A percentile compares a stretch with the other conserved stretches of the same genome.
Evolutionary conservation across 352 stramenopile genomes (phyloP).

Genomic region (Globisporangium ultimum): DNA sequence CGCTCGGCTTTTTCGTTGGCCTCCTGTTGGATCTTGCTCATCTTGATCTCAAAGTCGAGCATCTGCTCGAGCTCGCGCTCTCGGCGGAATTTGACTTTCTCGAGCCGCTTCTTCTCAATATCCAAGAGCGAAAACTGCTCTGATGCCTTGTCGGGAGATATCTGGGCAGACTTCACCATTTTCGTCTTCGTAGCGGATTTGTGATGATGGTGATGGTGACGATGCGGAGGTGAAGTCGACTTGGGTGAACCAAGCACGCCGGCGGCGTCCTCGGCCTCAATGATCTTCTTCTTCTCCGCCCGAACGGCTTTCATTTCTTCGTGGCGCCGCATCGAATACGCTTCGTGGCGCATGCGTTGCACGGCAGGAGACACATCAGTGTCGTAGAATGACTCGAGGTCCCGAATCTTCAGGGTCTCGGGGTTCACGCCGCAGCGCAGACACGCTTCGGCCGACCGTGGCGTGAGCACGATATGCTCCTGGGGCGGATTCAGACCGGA

Average conservation of each 20-base stretch:
- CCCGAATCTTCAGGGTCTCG: constrained; percentile 89
- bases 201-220: constrained; percentile 9
- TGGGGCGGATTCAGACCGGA: constrained; percentile 65
- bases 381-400: constrained; percentile 91
- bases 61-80: constrained; percentile 88
- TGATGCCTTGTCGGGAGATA: constrained; percentile 16
- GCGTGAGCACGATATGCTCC: constrained; percentile 83
- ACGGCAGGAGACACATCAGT: constrained; percentile 74
- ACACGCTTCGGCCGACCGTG: constrained; percentile 86
- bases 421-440: constrained; percentile 90
- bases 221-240: constrained; percentile 9
- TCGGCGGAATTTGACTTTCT: constrained; percentile 74
- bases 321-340: constrained; percentile 88
- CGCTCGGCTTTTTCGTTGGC: constrained; percentile 64
- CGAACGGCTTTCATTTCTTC: constrained; percentile 90
- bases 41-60: constrained; percentile 91
- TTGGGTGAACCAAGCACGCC: constrained; percentile 1
- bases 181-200: constrained; percentile 8
- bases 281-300: constrained; percentile 71
- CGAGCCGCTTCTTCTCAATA: constrained; percentile 63
- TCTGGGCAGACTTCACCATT: constrained; percentile 14
- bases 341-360: constrained; percentile 90
- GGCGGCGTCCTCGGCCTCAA: constrained; percentile 37
- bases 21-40: constrained; percentile 80
- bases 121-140: constrained; percentile 47